Conservation (phyloP, 352 stramenopile species). For the Pilasporangium apinafurcum region DNA sequence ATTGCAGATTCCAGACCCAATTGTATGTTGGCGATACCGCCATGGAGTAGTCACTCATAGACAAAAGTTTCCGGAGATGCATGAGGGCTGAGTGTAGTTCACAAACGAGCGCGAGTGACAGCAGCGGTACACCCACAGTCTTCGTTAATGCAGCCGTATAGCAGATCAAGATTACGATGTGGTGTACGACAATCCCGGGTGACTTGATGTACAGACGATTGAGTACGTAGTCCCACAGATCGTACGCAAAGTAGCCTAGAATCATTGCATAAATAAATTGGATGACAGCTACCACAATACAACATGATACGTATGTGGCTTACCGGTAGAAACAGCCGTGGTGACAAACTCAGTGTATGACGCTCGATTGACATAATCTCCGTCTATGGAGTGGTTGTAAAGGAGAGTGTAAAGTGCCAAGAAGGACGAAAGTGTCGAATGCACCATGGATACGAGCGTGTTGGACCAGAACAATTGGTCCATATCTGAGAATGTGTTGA, state of each 20-base stretch:
- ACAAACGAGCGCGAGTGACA: constrained; percentile 64
- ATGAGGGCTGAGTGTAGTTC: constrained; percentile 78
- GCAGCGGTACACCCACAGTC: constrained; percentile 61
- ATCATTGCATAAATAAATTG: not conserved
- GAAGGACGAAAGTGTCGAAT: constrained; percentile 53
- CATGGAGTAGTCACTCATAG: constrained; percentile 49
- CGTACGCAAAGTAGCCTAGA: constrained; percentile 71
- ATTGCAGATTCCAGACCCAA: constrained; percentile 53
- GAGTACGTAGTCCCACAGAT: constrained; percentile 73
- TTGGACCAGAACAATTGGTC: constrained; percentile 62
- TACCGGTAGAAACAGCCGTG: constrained; percentile 61
- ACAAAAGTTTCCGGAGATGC: constrained; percentile 68
- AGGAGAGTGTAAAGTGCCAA: constrained; percentile 42
- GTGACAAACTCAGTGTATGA: constrained; percentile 37
- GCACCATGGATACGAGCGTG: constrained; percentile 66
- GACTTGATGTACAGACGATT: constrained; percentile 69
- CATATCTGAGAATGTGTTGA: constrained; percentile 28
- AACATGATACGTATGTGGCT: not conserved
- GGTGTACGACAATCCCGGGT: constrained; percentile 59
- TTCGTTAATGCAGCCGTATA: constrained; percentile 74
- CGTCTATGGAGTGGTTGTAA: constrained; percentile 39
- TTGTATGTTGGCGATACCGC: constrained; percentile 17
- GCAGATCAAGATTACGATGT: constrained; percentile 76
- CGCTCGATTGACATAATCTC: constrained; percentile 30
- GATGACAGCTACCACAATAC: not conserved